Conservation (phyloP, 2,329 filamentous ascomycete genomes). For the Ceratocystis alfenasii region DNA sequence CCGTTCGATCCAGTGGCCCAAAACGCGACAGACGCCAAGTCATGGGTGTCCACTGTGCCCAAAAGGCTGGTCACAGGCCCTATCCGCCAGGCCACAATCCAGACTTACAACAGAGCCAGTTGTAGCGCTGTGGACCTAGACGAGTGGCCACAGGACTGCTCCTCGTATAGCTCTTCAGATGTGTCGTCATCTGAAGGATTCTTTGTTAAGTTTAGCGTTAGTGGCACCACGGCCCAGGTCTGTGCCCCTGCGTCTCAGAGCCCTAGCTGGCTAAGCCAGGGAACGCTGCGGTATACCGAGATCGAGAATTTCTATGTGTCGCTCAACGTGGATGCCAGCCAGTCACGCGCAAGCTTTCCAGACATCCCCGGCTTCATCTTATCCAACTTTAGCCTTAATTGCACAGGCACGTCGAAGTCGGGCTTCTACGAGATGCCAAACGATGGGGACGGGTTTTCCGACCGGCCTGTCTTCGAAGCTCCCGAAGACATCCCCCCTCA, state of each 20-base stretch:
- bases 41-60: slow-evolving; percentile 19
- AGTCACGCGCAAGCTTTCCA: not conserved
- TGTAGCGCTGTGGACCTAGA: slow-evolving; percentile 11
- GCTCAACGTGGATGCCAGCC: not conserved
- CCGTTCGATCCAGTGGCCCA: slow-evolving; percentile 12
- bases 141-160: slow-evolving; percentile 15
- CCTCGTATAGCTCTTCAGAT: slow-evolving; percentile 15
- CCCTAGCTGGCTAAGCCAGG: slow-evolving; percentile 9
- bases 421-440: slow-evolving; percentile 21
- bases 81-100: slow-evolving; percentile 20
- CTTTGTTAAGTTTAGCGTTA: slow-evolving; percentile 2
- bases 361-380: slow-evolving; percentile 13
- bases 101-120: slow-evolving; percentile 1
- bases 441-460: slow-evolving; percentile 6
- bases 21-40: slow-evolving; percentile 16
- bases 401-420: slow-evolving; percentile 9
- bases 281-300: slow-evolving; percentile 12
- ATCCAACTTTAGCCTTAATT: slow-evolving; percentile 17
- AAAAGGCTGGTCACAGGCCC: slow-evolving; percentile 14
- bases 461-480: slow-evolving; percentile 6
- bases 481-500: not conserved
- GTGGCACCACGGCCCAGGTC: slow-evolving; percentile 9
- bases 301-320: slow-evolving; percentile 16
- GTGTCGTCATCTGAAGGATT: slow-evolving; percentile 13
- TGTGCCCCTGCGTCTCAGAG: slow-evolving; percentile 15